A percentile compares a stretch with the other conserved stretches of the same genome.
Evolutionary conservation across 352 stramenopile genomes (phyloP).

Genomic region (Aphanomyces invadans): DNA sequence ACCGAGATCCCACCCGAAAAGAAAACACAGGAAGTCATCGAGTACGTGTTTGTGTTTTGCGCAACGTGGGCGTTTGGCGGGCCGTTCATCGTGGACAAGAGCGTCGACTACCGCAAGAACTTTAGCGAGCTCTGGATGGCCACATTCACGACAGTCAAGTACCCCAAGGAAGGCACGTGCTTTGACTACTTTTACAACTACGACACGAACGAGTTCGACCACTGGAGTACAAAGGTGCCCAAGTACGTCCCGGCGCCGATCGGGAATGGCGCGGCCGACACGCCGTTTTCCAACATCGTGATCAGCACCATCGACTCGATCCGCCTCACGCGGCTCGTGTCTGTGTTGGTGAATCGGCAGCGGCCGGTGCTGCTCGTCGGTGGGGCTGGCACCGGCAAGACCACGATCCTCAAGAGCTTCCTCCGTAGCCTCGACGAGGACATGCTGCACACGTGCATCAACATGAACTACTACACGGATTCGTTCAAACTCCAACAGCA

Average conservation of each 20-base stretch:
- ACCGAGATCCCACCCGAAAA: slow-evolving; percentile 79
- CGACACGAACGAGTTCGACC: slow-evolving; percentile 86
- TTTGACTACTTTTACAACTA: slow-evolving; percentile 98
- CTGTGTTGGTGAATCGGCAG: slow-evolving; percentile 90
- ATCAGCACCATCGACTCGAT: slow-evolving; percentile 95
- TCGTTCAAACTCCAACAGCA: slow-evolving; percentile 93
- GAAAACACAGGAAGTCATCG: slow-evolving; percentile 88
- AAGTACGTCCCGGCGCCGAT: slow-evolving; percentile 88
- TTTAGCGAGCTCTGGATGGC: slow-evolving; percentile 81
- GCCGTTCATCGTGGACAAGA: slow-evolving; percentile 91
- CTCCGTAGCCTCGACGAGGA: slow-evolving; percentile 85
- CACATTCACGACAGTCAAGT: slow-evolving; percentile 82
- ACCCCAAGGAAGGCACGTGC: slow-evolving; percentile 92
- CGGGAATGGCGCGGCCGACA: slow-evolving; percentile 88
- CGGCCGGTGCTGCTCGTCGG: slow-evolving; percentile 94
- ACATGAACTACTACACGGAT: slow-evolving; percentile 97
- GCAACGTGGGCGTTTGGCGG: slow-evolving; percentile 95
- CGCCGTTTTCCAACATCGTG: slow-evolving; percentile 94
- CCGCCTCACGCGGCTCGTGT: slow-evolving; percentile 90
- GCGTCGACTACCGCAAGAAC: slow-evolving; percentile 84
- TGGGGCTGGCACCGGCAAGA: slow-evolving; percentile 95
- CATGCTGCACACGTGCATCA: slow-evolving; percentile 95
- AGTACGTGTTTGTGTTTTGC: slow-evolving; percentile 95
- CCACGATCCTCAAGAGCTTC: slow-evolving; percentile 96
- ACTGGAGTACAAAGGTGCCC: slow-evolving; percentile 90